These are phyloP conservation scores for Prunus mongolica DNA, from an alignment of 306 rosid genomes.

Conservation along the genomic window DNA sequence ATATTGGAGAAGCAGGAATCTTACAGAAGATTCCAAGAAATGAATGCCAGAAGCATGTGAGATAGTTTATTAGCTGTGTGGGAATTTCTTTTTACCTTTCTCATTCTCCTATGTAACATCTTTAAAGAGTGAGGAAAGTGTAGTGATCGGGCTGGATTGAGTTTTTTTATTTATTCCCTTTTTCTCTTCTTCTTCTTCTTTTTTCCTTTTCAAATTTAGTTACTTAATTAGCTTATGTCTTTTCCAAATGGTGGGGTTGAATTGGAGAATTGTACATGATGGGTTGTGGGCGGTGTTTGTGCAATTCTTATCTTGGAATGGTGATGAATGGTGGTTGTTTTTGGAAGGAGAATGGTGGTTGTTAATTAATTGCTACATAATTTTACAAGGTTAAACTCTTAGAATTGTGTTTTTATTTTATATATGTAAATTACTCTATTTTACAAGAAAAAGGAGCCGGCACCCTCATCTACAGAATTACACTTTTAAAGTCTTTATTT, in stretches of 20 bases:
- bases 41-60: slow-evolving; percentile 68
- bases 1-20: slow-evolving; percentile 90
- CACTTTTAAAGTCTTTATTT: not conserved
- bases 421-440: not conserved
- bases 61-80: not conserved
- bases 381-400: not conserved
- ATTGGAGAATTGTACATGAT: slow-evolving; percentile 46
- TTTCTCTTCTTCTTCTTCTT: not conserved
- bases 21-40: slow-evolving; percentile 66
- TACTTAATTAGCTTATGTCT: not conserved
- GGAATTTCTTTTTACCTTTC: slow-evolving; percentile 3
- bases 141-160: slow-evolving; percentile 23
- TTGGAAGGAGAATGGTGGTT: not conserved
- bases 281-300: slow-evolving; percentile 24
- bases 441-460: no score
- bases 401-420: not conserved
- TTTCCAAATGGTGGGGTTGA: slow-evolving; percentile 18
- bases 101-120: slow-evolving; percentile 7
- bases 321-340: not conserved
- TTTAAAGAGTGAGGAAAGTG: slow-evolving; percentile 23
- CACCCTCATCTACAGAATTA: no score
- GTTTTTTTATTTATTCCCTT: slow-evolving; percentile 10
- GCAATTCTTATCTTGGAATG: slow-evolving; percentile 35
- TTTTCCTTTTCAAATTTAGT: not conserved
- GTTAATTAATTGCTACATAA: not conserved